Evolutionary conservation across 106 monocot species (phyloP).

Genomic region (Alisma plantagoaquatica): DNA sequence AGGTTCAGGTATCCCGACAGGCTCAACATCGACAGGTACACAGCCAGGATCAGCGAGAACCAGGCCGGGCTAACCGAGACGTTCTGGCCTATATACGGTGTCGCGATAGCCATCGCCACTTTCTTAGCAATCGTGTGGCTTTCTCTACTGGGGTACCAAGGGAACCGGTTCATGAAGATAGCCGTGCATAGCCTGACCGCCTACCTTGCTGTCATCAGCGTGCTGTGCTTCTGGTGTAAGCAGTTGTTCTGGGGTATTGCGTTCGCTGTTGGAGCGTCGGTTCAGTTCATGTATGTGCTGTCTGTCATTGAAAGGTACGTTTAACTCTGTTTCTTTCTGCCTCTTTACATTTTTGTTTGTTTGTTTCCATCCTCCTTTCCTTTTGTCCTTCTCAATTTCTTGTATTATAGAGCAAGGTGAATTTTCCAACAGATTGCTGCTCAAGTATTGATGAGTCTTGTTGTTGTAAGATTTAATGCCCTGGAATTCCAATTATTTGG

Average conservation of each 20-base stretch:
- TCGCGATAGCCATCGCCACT: slow-evolving; percentile 54
- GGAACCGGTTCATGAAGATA: slow-evolving; percentile 58
- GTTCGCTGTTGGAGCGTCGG: slow-evolving; percentile 67
- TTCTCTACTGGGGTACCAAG: slow-evolving; percentile 39
- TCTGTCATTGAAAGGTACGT: slow-evolving; percentile 85
- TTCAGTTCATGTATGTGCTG: slow-evolving; percentile 89
- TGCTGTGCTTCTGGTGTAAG: slow-evolving; percentile 84
- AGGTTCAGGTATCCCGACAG: slow-evolving; percentile 53
- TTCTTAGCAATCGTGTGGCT: slow-evolving; percentile 70
- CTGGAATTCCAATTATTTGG: too few species aligned
- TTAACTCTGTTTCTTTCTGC: not conserved
- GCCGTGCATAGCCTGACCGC: slow-evolving; percentile 76
- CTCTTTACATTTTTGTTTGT: too few species aligned
- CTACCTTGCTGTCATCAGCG: slow-evolving; percentile 86
- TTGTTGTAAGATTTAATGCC: too few species aligned
- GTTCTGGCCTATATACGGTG: slow-evolving; percentile 89
- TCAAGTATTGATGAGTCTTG: too few species aligned
- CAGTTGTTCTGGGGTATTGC: slow-evolving; percentile 89
- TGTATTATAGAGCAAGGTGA: too few species aligned
- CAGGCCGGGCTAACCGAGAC: slow-evolving; percentile 59
- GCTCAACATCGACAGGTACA: slow-evolving; percentile 69
- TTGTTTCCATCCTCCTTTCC: not conserved
- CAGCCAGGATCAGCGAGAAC: slow-evolving; percentile 21
- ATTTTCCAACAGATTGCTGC: too few species aligned
- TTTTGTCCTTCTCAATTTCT: too few species aligned